A percentile compares a stretch with the other conserved stretches of the same genome.
Conservation (phyloP, 768 basidiomycete species). For the Tricholoma flavovirens region DNA sequence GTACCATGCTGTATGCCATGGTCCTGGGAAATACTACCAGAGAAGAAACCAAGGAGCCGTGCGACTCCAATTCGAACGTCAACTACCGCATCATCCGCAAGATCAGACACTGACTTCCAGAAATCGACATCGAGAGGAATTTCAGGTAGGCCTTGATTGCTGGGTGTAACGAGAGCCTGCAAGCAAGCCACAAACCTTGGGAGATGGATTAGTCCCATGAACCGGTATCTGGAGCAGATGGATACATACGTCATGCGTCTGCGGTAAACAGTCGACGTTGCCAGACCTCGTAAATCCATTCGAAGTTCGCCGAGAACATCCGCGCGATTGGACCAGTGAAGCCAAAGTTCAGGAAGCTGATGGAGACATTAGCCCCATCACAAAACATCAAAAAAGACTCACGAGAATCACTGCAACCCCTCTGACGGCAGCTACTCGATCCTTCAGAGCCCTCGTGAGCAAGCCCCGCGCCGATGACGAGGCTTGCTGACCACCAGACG, state of each 20-base stretch:
- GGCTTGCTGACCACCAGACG: constrained; percentile 34
- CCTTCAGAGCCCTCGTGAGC: constrained; percentile 59
- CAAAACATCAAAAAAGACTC: constrained; percentile 23
- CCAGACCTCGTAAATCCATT: constrained; percentile 37
- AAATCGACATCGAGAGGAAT: constrained; percentile 42
- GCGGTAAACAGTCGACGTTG: constrained; percentile 44
- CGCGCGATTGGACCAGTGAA: constrained; percentile 29
- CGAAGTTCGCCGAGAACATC: constrained; percentile 32
- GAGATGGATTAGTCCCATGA: constrained; percentile 10
- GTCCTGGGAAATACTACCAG: constrained; percentile 32
- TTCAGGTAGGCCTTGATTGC: constrained; percentile 26
- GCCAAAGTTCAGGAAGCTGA: constrained; percentile 47
- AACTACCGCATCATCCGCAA: constrained; percentile 64
- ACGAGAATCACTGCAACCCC: constrained; percentile 67
- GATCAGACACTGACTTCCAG: constrained; percentile 47
- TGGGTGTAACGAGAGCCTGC: constrained; percentile 47
- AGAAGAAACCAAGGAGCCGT: constrained; percentile 55
- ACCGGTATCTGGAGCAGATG: constrained; percentile 3
- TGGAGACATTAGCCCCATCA: constrained; percentile 7
- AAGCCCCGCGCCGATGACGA: constrained; percentile 48
- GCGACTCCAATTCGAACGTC: constrained; percentile 86
- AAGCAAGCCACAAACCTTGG: constrained; percentile 71
- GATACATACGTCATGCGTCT: constrained; percentile 66
- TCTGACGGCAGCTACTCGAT: constrained; percentile 79
- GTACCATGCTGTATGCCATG: constrained; percentile 2